Conservation (phyloP, 2,329 filamentous ascomycete species). For the Fusarium haematococcum region DNA sequence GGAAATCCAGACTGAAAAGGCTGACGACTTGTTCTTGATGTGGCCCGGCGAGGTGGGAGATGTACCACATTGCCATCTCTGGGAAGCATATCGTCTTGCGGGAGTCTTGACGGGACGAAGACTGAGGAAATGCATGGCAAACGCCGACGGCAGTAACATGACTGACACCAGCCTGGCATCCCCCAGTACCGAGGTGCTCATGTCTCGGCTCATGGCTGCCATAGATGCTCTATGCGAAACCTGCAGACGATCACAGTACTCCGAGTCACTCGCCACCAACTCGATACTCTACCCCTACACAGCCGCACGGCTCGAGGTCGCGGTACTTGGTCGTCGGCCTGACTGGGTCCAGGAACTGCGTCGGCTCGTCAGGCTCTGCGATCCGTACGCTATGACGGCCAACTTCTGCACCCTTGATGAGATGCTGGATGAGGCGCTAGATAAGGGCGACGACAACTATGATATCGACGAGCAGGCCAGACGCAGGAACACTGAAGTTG, state of each 20-base stretch:
- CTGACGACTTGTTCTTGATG: slow-evolving; percentile 29
- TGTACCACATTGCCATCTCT: slow-evolving; percentile 44
- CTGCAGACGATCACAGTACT: slow-evolving; percentile 14
- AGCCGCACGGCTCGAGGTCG: slow-evolving; percentile 42
- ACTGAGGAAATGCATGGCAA: not conserved
- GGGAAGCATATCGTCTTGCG: slow-evolving; percentile 44
- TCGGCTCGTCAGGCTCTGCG: slow-evolving; percentile 8
- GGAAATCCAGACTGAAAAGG: slow-evolving; percentile 16
- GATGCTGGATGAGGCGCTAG: slow-evolving; percentile 29
- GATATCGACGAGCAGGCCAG: slow-evolving; percentile 30
- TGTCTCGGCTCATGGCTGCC: slow-evolving; percentile 40
- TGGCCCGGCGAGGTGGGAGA: slow-evolving; percentile 45
- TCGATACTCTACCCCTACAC: slow-evolving; percentile 44
- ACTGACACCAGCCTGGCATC: not conserved
- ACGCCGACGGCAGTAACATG: not conserved
- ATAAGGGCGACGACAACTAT: slow-evolving; percentile 16
- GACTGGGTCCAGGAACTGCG: slow-evolving; percentile 30
- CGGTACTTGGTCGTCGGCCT: slow-evolving; percentile 19
- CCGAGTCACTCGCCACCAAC: slow-evolving; percentile 39
- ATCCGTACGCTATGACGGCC: slow-evolving; percentile 20
- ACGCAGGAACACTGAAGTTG: slow-evolving; percentile 23
- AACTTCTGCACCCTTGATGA: slow-evolving; percentile 24
- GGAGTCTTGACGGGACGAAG: slow-evolving; percentile 40
- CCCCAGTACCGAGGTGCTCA: slow-evolving; percentile 23
- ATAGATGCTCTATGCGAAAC: slow-evolving; percentile 41